Evolutionary conservation across 768 basidiomycete genomes (phyloP).

Genomic region (Myochromella boudieri): DNA sequence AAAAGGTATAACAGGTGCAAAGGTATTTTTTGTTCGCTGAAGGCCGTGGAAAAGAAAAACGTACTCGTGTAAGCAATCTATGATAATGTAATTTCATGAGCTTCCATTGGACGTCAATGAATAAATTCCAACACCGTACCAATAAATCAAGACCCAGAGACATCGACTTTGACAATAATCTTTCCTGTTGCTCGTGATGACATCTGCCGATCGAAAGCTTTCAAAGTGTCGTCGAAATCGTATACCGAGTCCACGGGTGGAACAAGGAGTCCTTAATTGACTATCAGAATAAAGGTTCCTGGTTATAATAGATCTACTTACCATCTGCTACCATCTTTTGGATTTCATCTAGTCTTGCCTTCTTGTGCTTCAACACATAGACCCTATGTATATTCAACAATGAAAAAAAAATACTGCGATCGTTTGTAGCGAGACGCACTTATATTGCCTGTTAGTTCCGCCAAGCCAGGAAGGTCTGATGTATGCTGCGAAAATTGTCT

Average conservation of each 20-base stretch:
- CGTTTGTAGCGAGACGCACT: constrained; percentile 30
- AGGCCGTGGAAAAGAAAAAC: too few species aligned
- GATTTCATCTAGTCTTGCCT: constrained; percentile 34
- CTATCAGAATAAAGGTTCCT: background rate
- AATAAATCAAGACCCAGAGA: constrained; percentile 4
- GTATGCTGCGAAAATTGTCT: constrained; percentile 30
- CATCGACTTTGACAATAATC: constrained; percentile 54
- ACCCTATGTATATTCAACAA: constrained; percentile 26
- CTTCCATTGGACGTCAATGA: too few species aligned
- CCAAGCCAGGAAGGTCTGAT: constrained; percentile 51
- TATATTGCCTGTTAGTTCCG: constrained; percentile 45
- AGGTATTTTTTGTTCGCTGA: too few species aligned
- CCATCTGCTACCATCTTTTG: constrained; percentile 42
- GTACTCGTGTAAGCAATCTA: too few species aligned
- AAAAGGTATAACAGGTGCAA: too few species aligned
- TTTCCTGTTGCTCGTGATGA: constrained; percentile 61
- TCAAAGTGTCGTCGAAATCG: constrained; percentile 51
- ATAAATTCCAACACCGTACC: background rate
- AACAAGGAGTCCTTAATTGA: constrained; percentile 48
- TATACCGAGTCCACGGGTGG: constrained; percentile 60
- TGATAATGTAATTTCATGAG: too few species aligned
- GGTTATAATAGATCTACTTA: constrained; percentile 16
- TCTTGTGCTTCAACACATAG: constrained; percentile 28
- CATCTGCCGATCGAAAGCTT: constrained; percentile 65
- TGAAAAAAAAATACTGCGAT: background rate